Percentiles rank a stretch among this genome's conserved stretches.
These are phyloP conservation scores for Sordaria brevicollis DNA, from an alignment of 495 filamentous ascomycete genomes.

Conservation along the genomic window DNA sequence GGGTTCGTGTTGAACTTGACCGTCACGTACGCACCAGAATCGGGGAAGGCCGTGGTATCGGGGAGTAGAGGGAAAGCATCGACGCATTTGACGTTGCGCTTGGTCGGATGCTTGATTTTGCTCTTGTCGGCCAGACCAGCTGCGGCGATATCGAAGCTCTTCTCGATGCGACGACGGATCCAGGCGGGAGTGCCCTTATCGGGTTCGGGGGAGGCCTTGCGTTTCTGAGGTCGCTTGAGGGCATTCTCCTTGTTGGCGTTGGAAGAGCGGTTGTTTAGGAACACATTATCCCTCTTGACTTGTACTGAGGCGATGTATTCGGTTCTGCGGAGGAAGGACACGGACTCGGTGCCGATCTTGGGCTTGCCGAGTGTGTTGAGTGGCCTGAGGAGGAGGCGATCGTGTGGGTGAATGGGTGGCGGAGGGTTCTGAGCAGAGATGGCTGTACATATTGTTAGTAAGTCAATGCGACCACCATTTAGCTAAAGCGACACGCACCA, in stretches of 20 bases:
- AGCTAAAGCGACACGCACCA: constrained; percentile 47
- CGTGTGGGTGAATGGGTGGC: constrained; percentile 65
- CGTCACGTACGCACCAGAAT: constrained; percentile 74
- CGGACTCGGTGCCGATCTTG: constrained; percentile 48
- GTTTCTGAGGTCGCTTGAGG: constrained; percentile 29
- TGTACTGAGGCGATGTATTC: constrained; percentile 81
- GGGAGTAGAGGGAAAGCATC: constrained; percentile 76
- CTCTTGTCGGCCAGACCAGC: constrained; percentile 57
- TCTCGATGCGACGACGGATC: constrained; percentile 70
- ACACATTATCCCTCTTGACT: constrained; percentile 20
- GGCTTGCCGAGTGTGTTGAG: constrained; percentile 76
- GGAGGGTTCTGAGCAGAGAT: constrained; percentile 65
- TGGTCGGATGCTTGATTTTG: constrained; percentile 69
- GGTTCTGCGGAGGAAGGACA: constrained; percentile 90
- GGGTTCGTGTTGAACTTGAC: constrained; percentile 86
- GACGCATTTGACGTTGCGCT: constrained; percentile 65
- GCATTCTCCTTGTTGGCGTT: constrained; percentile 21
- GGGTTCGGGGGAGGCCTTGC: constrained; percentile 34
- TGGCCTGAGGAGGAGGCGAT: constrained; percentile 69
- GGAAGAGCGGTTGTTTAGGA: constrained; percentile 31
- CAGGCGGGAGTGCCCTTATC: constrained; percentile 67
- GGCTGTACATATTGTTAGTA: constrained; percentile 40
- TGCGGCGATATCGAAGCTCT: constrained; percentile 76
- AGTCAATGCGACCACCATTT: constrained; percentile 1
- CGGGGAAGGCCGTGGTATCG: constrained; percentile 80